These are phyloP conservation scores for Colletotrichum filicis DNA, from an alignment of 2,329 filamentous ascomycete genomes.

Conservation along the genomic window DNA sequence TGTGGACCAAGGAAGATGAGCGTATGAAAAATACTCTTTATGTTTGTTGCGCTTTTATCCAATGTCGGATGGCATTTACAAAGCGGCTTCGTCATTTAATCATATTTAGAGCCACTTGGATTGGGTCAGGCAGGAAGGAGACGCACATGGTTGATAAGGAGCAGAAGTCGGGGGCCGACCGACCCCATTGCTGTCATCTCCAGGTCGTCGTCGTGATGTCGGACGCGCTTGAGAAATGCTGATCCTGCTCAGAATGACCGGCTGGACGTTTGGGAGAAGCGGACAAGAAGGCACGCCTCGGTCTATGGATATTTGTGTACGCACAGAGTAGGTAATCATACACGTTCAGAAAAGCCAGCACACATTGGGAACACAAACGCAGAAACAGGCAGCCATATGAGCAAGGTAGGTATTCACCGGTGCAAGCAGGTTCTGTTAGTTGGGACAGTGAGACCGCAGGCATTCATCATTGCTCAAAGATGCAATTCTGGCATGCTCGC, in stretches of 20 bases:
- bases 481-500: constrained; percentile 24
- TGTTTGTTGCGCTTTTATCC: not conserved
- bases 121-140: not conserved
- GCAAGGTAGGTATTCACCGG: not conserved
- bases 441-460: not conserved
- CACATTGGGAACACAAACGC: not conserved
- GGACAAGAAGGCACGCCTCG: constrained; percentile 12
- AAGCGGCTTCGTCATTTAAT: not conserved
- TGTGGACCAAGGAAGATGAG: not conserved
- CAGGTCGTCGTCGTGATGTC: not conserved
- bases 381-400: not conserved
- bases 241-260: not conserved
- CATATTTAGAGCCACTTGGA: not conserved
- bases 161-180: constrained; percentile 1
- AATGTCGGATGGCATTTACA: not conserved
- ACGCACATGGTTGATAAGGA: not conserved
- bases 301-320: not conserved
- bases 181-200: not conserved
- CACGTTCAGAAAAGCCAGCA: not conserved
- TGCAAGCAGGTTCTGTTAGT: not conserved
- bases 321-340: constrained; percentile 7
- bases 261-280: not conserved
- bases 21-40: not conserved
- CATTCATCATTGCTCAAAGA: not conserved
- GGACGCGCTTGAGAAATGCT: not conserved